A percentile compares a stretch with the other conserved stretches of the same genome.
phyloP scores from a whole-genome alignment of 352 stramenopile species.

The Phytophthora cajani region DNA sequence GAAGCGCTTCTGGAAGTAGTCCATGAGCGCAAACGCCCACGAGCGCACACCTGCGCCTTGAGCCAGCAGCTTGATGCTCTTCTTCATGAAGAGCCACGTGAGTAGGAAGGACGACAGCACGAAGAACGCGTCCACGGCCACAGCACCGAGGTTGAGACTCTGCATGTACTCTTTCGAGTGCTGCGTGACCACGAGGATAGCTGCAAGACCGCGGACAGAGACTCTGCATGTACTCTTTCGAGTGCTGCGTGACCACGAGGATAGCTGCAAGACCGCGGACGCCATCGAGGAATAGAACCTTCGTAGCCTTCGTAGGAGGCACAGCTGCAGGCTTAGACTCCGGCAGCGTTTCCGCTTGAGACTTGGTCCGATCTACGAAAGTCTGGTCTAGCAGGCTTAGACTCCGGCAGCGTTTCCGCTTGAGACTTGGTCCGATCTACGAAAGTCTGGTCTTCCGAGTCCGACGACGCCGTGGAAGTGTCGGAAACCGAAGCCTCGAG shows the following conservation, averaged over 20 bases:
- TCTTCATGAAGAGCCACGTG: conserved; percentile 52
- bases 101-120: conserved; percentile 57
- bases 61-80: conserved; percentile 34
- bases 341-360: conserved; percentile 11
- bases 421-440: conserved; percentile 15
- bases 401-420: conserved; percentile 8
- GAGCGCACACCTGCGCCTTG: conserved; percentile 21
- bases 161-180: conserved; percentile 42
- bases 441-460: conserved; percentile 26
- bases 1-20: conserved; percentile 62
- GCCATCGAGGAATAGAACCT: conserved; percentile 44
- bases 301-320: conserved; percentile 29
- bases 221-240: conserved; percentile 35
- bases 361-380: conserved; percentile 16
- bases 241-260: conserved; percentile 39
- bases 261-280: conserved; percentile 51
- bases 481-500: conserved; percentile 12
- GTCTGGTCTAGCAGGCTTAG: conserved; percentile 19
- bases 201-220: conserved; percentile 46
- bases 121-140: conserved; percentile 53
- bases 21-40: conserved; percentile 33
- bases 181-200: conserved; percentile 39
- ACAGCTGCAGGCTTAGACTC: conserved; percentile 3
- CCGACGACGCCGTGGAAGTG: conserved; percentile 20
- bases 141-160: conserved; percentile 33